These are phyloP conservation scores for Nicotiana tabacum DNA, from an alignment of 257 asterid genomes.

Conservation along the genomic window DNA sequence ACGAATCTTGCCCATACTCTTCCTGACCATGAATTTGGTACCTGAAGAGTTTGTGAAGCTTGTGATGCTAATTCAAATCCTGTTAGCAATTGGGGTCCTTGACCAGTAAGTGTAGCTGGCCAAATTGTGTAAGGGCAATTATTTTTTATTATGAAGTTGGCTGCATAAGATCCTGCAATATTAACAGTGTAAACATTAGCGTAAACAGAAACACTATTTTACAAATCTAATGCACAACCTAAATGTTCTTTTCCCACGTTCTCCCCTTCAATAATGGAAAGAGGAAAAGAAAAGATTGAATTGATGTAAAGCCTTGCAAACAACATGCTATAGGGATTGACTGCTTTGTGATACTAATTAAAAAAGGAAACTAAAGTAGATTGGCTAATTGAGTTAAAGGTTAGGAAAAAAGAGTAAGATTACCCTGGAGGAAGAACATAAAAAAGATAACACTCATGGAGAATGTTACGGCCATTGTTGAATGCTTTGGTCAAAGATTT, in stretches of 20 bases:
- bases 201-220: too few relatives aligned
- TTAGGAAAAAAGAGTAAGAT: background rate
- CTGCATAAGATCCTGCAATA: conserved; percentile 29
- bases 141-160: conserved; percentile 31
- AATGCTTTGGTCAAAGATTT: background rate
- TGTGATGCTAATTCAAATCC: conserved; percentile 35
- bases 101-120: conserved; percentile 47
- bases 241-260: too few relatives aligned
- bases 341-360: too few relatives aligned
- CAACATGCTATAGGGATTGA: background rate
- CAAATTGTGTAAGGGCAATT: conserved; percentile 40
- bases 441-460: background rate
- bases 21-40: conserved; percentile 42
- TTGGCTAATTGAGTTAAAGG: background rate
- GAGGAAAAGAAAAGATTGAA: background rate
- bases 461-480: background rate
- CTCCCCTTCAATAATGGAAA: background rate
- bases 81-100: conserved; percentile 22
- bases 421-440: background rate
- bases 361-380: too few relatives aligned
- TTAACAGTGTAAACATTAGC: background rate
- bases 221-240: background rate
- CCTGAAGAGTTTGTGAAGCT: conserved; percentile 16
- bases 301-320: background rate
- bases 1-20: conserved; percentile 40